Percentiles rank a stretch among this genome's conserved stretches.
These are phyloP conservation scores for Isabelozyma gotoi DNA, from an alignment of 805 yeast species.

Conservation along the genomic window DNA sequence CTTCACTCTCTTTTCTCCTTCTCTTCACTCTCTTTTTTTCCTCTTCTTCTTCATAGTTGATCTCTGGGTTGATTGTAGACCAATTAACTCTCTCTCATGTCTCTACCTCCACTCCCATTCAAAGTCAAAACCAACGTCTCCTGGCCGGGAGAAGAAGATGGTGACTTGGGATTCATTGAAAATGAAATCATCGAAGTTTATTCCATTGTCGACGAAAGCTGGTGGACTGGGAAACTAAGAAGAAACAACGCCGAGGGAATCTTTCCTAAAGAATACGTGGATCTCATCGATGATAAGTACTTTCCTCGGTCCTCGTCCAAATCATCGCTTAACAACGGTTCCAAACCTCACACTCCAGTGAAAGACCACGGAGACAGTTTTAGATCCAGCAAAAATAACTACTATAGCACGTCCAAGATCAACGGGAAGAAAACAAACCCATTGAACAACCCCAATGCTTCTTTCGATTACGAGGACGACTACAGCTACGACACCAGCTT, in stretches of 20 bases:
- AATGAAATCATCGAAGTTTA: constrained; percentile 89
- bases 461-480: constrained; percentile 16
- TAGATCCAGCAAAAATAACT: constrained; percentile 8
- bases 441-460: constrained; percentile 9
- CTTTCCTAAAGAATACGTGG: constrained; percentile 87
- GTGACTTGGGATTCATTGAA: constrained; percentile 90
- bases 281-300: constrained; percentile 40
- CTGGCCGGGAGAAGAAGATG: constrained; percentile 90
- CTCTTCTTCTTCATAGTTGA: not conserved
- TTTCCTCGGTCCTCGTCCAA: constrained; percentile 16
- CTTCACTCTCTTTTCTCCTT: not conserved
- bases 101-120: constrained; percentile 57
- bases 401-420: constrained; percentile 6
- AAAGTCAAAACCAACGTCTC: constrained; percentile 80
- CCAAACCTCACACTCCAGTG: constrained; percentile 9
- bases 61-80: not conserved
- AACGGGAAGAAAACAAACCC: constrained; percentile 10
- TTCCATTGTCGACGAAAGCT: constrained; percentile 77
- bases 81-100: constrained; percentile 11
- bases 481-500: constrained; percentile 23
- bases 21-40: not conserved
- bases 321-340: constrained; percentile 13
- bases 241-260: constrained; percentile 82
- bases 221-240: constrained; percentile 85
- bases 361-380: constrained; percentile 6